These are phyloP conservation scores for Jamesozyma gamospora DNA, from an alignment of 805 yeast species.

Conservation along the genomic window DNA sequence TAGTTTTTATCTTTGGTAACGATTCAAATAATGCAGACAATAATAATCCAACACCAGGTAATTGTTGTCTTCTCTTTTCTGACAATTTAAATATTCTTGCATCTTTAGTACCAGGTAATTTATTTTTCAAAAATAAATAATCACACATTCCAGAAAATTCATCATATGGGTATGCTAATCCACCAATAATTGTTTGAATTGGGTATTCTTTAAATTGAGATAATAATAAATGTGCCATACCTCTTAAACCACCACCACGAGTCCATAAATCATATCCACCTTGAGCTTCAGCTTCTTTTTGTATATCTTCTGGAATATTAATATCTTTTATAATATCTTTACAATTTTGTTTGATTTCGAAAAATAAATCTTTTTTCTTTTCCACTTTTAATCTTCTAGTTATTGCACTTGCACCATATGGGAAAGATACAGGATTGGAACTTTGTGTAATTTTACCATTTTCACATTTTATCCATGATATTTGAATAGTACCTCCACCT, in stretches of 20 bases:
- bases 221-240: slow-evolving; percentile 52
- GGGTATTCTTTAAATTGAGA: slow-evolving; percentile 49
- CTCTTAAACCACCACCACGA: slow-evolving; percentile 69
- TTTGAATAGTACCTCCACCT: slow-evolving; percentile 61
- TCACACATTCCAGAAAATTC: slow-evolving; percentile 44
- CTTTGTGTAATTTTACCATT: slow-evolving; percentile 49
- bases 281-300: slow-evolving; percentile 39
- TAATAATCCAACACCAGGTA: slow-evolving; percentile 60
- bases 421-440: slow-evolving; percentile 50
- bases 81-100: slow-evolving; percentile 52
- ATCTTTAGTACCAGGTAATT: slow-evolving; percentile 34
- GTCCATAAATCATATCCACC: slow-evolving; percentile 58
- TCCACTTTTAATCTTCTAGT: slow-evolving; percentile 46
- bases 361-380: slow-evolving; percentile 37
- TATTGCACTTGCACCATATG: slow-evolving; percentile 66
- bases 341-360: slow-evolving; percentile 42
- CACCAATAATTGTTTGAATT: slow-evolving; percentile 59
- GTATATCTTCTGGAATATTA: slow-evolving; percentile 42
- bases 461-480: slow-evolving; percentile 56
- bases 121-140: slow-evolving; percentile 39
- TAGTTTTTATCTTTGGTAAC: slow-evolving; percentile 48
- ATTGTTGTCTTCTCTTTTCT: slow-evolving; percentile 52
- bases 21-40: slow-evolving; percentile 54
- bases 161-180: slow-evolving; percentile 48
- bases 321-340: slow-evolving; percentile 41